These are phyloP conservation scores for Alternaria tenuissima DNA, from an alignment of 2,329 filamentous ascomycete genomes.

Conservation along the genomic window DNA sequence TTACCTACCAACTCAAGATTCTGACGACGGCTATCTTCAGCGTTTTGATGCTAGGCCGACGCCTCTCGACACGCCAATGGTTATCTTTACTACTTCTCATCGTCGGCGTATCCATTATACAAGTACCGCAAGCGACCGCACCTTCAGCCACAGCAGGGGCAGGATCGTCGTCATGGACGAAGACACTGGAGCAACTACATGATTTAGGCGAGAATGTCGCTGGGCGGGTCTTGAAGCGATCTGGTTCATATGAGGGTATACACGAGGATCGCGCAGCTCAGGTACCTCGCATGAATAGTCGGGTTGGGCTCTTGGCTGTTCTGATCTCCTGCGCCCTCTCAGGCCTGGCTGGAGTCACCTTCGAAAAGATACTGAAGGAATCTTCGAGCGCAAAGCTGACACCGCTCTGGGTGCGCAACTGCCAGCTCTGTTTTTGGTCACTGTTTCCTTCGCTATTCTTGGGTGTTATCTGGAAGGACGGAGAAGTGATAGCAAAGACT, in stretches of 20 bases:
- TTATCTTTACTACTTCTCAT: conserved; percentile 79
- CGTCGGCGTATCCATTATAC: conserved; percentile 83
- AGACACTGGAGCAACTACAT: conserved; percentile 79
- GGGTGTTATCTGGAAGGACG: conserved; percentile 87
- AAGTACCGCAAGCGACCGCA: conserved; percentile 71
- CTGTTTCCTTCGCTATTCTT: conserved; percentile 87
- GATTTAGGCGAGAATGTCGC: conserved; percentile 65
- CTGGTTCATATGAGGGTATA: conserved; percentile 91
- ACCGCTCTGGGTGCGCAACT: conserved; percentile 92
- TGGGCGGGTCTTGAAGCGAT: conserved; percentile 65
- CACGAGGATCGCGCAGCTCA: conserved; percentile 66
- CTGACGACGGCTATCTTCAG: conserved; percentile 89
- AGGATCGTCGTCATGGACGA: conserved; percentile 75
- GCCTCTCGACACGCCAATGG: conserved; percentile 79
- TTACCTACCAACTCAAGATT: conserved; percentile 94
- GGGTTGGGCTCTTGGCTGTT: conserved; percentile 80
- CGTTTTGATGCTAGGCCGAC: conserved; percentile 75
- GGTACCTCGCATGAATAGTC: conserved; percentile 73
- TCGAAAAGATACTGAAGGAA: conserved; percentile 91
- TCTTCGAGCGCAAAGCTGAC: conserved; percentile 71
- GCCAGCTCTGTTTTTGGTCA: conserved; percentile 94
- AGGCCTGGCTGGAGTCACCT: conserved; percentile 84
- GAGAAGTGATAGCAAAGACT: conserved; percentile 78
- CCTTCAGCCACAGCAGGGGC: conserved; percentile 63
- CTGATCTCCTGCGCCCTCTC: conserved; percentile 80